Conservation (phyloP, 176 grass and related monocot genomes). For the Carex cristatella region DNA sequence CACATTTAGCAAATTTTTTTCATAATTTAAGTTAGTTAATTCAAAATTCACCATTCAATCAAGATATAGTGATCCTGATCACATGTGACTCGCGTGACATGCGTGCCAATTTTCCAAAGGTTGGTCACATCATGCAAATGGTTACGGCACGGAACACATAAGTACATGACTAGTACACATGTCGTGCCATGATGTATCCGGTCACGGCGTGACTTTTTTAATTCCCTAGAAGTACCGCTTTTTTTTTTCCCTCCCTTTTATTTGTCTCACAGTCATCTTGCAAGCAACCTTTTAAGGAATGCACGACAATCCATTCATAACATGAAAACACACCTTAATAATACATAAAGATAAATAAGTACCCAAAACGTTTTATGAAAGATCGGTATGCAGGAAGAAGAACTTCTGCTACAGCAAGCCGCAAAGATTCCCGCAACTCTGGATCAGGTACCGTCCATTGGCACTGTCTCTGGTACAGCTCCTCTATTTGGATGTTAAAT, state of each 20-base stretch:
- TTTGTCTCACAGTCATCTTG: neutral
- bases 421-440: conserved; percentile 67
- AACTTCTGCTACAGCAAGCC: conserved; percentile 85
- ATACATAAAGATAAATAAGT: conserved; percentile 27
- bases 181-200: too few relatives aligned
- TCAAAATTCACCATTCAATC: too few relatives aligned
- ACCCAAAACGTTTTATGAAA: conserved; percentile 85
- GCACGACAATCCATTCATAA: neutral
- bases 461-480: conserved; percentile 84
- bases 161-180: too few relatives aligned
- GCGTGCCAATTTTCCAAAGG: too few relatives aligned
- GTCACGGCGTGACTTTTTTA: too few relatives aligned
- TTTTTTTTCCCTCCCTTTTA: neutral
- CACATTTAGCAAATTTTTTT: too few relatives aligned
- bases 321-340: neutral
- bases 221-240: neutral
- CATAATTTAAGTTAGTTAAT: too few relatives aligned
- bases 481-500: conserved; percentile 80
- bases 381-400: conserved; percentile 88
- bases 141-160: too few relatives aligned
- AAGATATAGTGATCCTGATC: too few relatives aligned
- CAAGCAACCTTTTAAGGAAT: neutral
- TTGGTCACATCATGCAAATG: too few relatives aligned
- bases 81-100: too few relatives aligned
- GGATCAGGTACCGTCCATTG: conserved; percentile 89